Conservation (phyloP, 1,284 basidiomycete genomes). For the Fomes fomentarius region DNA sequence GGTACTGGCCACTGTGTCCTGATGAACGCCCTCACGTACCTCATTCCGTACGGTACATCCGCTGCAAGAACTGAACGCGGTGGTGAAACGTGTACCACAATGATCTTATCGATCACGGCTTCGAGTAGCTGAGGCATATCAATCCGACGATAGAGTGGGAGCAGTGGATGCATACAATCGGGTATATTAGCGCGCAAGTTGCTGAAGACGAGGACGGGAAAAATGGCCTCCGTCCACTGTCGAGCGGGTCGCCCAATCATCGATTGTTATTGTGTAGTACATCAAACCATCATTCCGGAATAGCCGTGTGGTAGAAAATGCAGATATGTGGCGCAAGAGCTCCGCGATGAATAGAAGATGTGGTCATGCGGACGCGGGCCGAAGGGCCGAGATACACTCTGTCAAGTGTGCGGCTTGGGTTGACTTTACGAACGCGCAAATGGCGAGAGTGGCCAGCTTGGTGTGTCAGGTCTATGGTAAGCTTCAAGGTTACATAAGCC, state of each 20-base stretch:
- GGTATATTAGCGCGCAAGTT: not conserved
- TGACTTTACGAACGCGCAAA: too few relatives aligned
- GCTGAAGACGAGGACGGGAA: not conserved
- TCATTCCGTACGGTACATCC: constrained; percentile 39
- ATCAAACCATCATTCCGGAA: not conserved
- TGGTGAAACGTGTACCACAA: too few relatives aligned
- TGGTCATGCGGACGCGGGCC: not conserved
- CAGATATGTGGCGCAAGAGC: too few relatives aligned
- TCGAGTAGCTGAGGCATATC: constrained; percentile 29
- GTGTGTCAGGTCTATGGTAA: not conserved
- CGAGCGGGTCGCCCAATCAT: not conserved
- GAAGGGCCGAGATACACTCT: not conserved
- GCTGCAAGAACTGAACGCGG: too few relatives aligned
- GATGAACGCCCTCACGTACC: constrained; percentile 35
- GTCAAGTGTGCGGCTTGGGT: not conserved
- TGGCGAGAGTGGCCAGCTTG: too few relatives aligned
- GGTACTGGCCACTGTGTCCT: constrained; percentile 32
- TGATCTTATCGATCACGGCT: too few relatives aligned
- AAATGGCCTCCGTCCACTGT: not conserved
- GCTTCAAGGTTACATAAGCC: not conserved
- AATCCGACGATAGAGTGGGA: constrained; percentile 35
- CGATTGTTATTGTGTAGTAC: not conserved
- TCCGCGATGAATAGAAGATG: too few relatives aligned
- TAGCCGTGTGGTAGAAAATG: not conserved
- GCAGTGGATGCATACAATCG: constrained; percentile 28